Base-by-base conservation (phyloP, 2,329 filamentous ascomycete species). In the Paramyrothecium roridum region DNA sequence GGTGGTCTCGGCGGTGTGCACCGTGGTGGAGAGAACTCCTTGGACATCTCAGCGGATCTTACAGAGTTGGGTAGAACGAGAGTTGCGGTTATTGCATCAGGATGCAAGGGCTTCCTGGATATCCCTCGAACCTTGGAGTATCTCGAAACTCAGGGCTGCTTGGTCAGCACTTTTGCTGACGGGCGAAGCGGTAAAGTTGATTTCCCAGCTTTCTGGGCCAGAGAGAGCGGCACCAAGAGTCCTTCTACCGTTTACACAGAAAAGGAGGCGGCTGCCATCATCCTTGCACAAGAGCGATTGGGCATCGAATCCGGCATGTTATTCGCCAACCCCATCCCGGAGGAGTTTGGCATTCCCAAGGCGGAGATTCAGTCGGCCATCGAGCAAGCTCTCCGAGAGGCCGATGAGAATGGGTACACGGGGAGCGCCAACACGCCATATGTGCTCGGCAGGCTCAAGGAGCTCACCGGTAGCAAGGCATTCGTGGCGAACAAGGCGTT, bases 31-130 rank as follows among this genome's bases (percentile, higher is more conserved):
- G 88, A 97, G 70, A 82, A 82, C 61, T 90, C 89, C 8, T 88
- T 98, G 86, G 95, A 99, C 69, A 85, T 99, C 59, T 98, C 93
- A 57, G 93, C 95, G 45, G 95, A 99, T 73, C 80, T 99, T 57
- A 97, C 91, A 3, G 95, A 98, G 78, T 83, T 99, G 52, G 93
- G 95, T 17, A 83, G 92, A 56, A 97, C 93, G 8, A 85, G 90
- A 12, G 88, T 99, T 52, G 88, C 93, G 23, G 93, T 99, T 2
- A 80, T 99, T 52, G 90, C 88, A 71, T 91, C 90, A 61, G 95
- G 95, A 16, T 96, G 91, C 76, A 99, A 99, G 76, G 95, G 93
- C 59, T 98, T 99, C 71, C 80, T 99, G 40, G 95, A 99, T 68
- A 92, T 97, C 57, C 86, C 89, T 2, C 82, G 91, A 52, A 99